Evolutionary conservation across 2,329 filamentous ascomycete genomes (phyloP).

Genomic region (Fusarium begoniae): DNA sequence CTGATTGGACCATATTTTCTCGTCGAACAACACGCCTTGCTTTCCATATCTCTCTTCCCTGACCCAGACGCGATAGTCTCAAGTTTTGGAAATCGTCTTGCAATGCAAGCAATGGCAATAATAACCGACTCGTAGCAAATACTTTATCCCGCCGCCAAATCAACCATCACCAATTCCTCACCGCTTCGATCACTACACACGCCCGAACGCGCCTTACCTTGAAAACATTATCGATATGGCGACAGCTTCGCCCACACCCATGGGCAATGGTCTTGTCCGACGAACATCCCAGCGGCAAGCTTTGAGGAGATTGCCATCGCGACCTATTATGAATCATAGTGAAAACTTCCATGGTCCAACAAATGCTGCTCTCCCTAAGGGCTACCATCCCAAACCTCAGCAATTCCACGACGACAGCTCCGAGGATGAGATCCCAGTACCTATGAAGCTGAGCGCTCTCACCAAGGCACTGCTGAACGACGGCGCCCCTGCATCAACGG

Average conservation of each 20-base stretch:
- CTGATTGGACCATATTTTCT: conserved; percentile 45
- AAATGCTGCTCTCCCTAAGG: conserved; percentile 40
- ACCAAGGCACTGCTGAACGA: conserved; percentile 85
- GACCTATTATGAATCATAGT: conserved; percentile 55
- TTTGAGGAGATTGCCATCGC: conserved; percentile 59
- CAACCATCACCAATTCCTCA: conserved; percentile 29
- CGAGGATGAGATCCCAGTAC: conserved; percentile 90
- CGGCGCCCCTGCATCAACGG: conserved; percentile 59
- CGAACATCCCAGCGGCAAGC: conserved; percentile 67
- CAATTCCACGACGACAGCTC: conserved; percentile 80
- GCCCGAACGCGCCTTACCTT: conserved; percentile 32
- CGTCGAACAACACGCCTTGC: conserved; percentile 41
- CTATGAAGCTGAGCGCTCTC: conserved; percentile 92
- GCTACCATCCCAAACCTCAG: conserved; percentile 55
- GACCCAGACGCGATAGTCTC: conserved; percentile 48
- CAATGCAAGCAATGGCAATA: conserved; percentile 50
- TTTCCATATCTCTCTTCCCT: conserved; percentile 35
- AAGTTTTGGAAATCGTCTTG: conserved; percentile 47
- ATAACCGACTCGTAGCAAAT: conserved; percentile 54
- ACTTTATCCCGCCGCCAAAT: conserved; percentile 38
- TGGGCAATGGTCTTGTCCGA: conserved; percentile 59
- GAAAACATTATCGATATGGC: conserved; percentile 53
- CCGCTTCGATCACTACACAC: conserved; percentile 17
- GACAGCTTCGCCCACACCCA: conserved; percentile 64
- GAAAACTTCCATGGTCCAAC: conserved; percentile 55